Evolutionary conservation across 228 moss, liverwort and hornwort genomes (phyloP), one percentile per base, ranked within the genome.

Genomic region (Sphagnum magellanicum): DNA sequence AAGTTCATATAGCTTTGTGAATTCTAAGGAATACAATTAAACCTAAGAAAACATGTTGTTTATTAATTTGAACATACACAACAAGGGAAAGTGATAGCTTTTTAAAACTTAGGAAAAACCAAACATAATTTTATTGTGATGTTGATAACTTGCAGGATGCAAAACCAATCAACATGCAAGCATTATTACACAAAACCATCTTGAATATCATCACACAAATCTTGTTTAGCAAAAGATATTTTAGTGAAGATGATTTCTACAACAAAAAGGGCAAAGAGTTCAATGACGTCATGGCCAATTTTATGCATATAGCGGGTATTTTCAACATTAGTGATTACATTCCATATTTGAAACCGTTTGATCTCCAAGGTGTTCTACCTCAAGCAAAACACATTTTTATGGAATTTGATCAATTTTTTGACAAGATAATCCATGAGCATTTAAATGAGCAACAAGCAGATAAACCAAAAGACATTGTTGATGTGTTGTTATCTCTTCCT

Each of bases 391-490:
- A 48, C 10, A 16, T 48, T 11, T 51, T 60, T 61, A 63, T 50
- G 32, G 60, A 49, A 17, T 79, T 83, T 79, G 70, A 50, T 13
- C 51, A 62, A 71, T 75, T 79, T 55, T 52, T 83, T 1, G 57
- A 50, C 50, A 50, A 6, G 55, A 47, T 80, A 53, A 71, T 84
- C 62, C 69, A 84, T 32, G 80, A 84, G 67, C 80, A 84, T 60
- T 32, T 63, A 5, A 72, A 77, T 49, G 60, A 61, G 3, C 60
- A 66, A 5, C 72, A 73, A 4, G 67, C 79, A 16, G 77, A 67
- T n/a, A 70, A 74, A 11, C 71, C 67, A 4, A 74, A 80, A 51
- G 80, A 84, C 5, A 74, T 84, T 67, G 60, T 83, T 0, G 79
- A 77, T 70, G 69, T 77, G 6, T 68, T 83, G 67, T 77, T 79